Conservation (phyloP, 2,329 filamentous ascomycete species). For the Calonectria pteridis region DNA sequence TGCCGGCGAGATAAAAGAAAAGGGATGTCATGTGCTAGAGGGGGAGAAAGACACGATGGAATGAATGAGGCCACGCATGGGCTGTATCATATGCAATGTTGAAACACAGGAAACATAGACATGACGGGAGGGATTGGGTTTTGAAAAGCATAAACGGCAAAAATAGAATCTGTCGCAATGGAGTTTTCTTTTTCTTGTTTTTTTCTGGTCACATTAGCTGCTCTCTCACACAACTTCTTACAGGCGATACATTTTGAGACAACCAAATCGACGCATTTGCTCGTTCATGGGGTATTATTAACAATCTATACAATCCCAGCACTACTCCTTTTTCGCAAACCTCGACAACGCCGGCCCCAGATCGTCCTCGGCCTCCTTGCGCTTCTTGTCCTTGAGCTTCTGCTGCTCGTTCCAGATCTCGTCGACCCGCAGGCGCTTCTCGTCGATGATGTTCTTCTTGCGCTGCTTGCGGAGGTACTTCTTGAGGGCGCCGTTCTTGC, state of each 20-base stretch:
- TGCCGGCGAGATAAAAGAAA: too few species aligned
- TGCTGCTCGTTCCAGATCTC: conserved; percentile 82
- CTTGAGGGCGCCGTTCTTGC: conserved; percentile 89
- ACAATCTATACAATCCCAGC: conserved; percentile 32
- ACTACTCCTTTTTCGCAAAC: conserved; percentile 82
- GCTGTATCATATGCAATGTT: conserved; percentile 16
- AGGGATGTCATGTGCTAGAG: neutral
- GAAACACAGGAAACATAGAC: conserved; percentile 22
- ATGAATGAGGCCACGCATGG: neutral
- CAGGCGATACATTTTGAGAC: too few species aligned
- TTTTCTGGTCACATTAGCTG: neutral
- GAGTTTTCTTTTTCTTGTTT: conserved; percentile 8
- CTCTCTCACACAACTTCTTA: neutral
- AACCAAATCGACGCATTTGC: neutral
- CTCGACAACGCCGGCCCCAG: conserved; percentile 88
- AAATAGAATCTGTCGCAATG: conserved; percentile 21
- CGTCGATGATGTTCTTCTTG: conserved; percentile 94
- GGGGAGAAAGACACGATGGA: neutral
- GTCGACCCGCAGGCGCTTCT: conserved; percentile 89
- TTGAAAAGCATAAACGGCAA: conserved; percentile 25
- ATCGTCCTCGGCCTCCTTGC: conserved; percentile 75
- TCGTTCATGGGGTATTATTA: conserved; percentile 44
- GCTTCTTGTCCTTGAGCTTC: conserved; percentile 73
- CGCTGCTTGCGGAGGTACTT: conserved; percentile 94
- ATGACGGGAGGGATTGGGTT: neutral